Conservation (phyloP, 1,284 basidiomycete genomes). For the Tilletia walkeri region DNA sequence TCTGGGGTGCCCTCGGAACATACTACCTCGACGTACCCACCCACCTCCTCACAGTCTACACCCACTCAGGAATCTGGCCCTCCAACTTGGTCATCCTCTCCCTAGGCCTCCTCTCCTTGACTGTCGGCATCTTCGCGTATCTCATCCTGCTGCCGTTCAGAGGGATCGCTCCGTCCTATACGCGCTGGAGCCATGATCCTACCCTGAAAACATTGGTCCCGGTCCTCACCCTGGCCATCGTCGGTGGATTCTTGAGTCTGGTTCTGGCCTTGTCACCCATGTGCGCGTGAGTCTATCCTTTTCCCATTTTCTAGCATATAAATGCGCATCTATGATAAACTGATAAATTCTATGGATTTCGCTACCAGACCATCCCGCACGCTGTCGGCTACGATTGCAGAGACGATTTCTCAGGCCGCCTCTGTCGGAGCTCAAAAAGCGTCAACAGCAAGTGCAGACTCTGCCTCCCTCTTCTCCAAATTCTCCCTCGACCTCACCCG, state of each 20-base stretch:
- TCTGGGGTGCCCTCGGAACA: conserved; percentile 23
- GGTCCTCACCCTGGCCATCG: conserved; percentile 28
- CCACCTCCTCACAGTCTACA: conserved; percentile 27
- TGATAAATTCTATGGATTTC: too few relatives aligned
- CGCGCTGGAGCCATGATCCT: conserved; percentile 28
- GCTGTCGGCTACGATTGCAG: background rate
- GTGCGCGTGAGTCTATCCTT: conserved; percentile 21
- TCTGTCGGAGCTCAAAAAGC: background rate
- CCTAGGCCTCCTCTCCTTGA: conserved; percentile 19
- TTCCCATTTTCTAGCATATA: background rate
- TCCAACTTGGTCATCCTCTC: conserved; percentile 22
- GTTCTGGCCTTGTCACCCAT: conserved; percentile 30
- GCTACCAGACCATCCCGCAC: background rate
- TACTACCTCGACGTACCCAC: conserved; percentile 32
- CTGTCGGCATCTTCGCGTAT: conserved; percentile 29
- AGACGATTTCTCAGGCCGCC: background rate
- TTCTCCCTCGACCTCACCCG: conserved; percentile 12
- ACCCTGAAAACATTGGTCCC: conserved; percentile 26
- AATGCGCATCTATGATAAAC: too few relatives aligned
- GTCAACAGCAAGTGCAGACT: background rate
- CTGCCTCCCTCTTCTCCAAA: conserved; percentile 18
- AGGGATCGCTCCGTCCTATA: conserved; percentile 27
- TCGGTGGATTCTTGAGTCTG: conserved; percentile 28
- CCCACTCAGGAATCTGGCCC: background rate
- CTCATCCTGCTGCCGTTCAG: conserved; percentile 30